Evolutionary conservation across 345 rosid genomes (phyloP), one percentile per base, ranked within the genome.

Genomic region (Brassica napus): DNA sequence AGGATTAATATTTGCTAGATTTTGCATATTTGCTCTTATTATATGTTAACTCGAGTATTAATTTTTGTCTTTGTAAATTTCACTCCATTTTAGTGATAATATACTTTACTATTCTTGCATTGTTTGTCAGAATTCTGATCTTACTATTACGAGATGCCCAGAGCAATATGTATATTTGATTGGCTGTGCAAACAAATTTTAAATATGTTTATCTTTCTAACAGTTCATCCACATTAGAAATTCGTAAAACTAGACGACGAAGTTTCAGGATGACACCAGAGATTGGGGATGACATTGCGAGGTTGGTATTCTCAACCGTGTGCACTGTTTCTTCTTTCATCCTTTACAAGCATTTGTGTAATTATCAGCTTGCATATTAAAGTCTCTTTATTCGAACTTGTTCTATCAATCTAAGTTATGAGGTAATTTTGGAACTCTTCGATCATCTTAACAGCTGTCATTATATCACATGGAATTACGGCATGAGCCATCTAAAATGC

Each of bases 261-360:
- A 92, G 97, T 88, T 86, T 90, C 69, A 96, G 98, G 86, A 89
- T 92, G 81, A 90, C 99, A 68, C 97, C 98, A 5, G 97, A 93
- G 88, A 93, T 96, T 77, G 94, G 99, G 37, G 99, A 96, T 86
- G 97, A 96, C 87, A 93, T 96, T 65, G 99, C 91, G 78, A 93
- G 97, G 99, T 93, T 83, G 87, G 77, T 84, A 65, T 71, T 71
- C 49, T 77, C 68, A 66, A 68, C 66, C 18, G 5, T 67, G 30
- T 34, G 72, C 61, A 34, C 35, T 60, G 62, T 60, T 72, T 71
- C 54, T 72, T 52, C 63, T 65, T 65, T 68, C 78, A 30, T 66
- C 2, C 11, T 77, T 60, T 59, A 75, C 69, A 28, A 55, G 69
- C 64, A 58, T 76, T 65, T 81, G 34, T 12, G 8, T 65, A 63